These are phyloP conservation scores for Nemophila menziesii DNA, from an alignment of 257 asterid species.

Conservation along the genomic window DNA sequence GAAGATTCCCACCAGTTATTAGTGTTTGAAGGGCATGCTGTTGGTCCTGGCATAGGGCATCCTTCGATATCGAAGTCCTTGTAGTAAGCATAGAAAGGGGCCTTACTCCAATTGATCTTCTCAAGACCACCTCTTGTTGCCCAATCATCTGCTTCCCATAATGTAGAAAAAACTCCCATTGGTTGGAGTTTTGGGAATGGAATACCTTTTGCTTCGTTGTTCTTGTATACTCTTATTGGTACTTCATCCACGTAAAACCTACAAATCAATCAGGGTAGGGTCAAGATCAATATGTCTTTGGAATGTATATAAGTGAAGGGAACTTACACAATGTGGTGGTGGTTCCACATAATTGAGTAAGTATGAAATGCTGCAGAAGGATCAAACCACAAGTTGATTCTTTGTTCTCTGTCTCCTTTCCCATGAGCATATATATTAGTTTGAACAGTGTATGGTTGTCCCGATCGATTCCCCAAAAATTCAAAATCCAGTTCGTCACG, in stretches of 20 bases:
- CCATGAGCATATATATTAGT: conserved; percentile 78
- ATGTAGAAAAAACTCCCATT: conserved; percentile 66
- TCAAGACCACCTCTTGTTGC: conserved; percentile 83
- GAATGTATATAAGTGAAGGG: neutral
- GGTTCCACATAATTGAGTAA: conserved; percentile 61
- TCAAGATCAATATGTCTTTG: neutral
- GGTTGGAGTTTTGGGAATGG: conserved; percentile 65
- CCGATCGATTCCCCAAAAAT: conserved; percentile 77
- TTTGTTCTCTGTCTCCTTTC: conserved; percentile 71
- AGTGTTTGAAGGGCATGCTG: conserved; percentile 34
- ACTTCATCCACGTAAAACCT: conserved; percentile 43
- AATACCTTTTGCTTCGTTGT: conserved; percentile 59
- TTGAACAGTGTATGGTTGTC: conserved; percentile 86
- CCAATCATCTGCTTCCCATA: conserved; percentile 98
- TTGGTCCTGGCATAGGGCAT: conserved; percentile 61
- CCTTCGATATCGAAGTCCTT: conserved; percentile 85
- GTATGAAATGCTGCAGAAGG: conserved; percentile 61
- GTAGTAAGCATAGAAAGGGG: conserved; percentile 79
- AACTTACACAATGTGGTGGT: conserved; percentile 44
- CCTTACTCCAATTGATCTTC: conserved; percentile 79
- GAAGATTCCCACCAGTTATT: conserved; percentile 85
- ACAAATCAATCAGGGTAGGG: neutral
- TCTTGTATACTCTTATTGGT: conserved; percentile 76
- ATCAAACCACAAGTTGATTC: conserved; percentile 89
- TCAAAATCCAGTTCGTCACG: conserved; percentile 89